These are phyloP conservation scores for Puccinia hordei DNA, from an alignment of 1,284 basidiomycete species.

Conservation along the genomic window DNA sequence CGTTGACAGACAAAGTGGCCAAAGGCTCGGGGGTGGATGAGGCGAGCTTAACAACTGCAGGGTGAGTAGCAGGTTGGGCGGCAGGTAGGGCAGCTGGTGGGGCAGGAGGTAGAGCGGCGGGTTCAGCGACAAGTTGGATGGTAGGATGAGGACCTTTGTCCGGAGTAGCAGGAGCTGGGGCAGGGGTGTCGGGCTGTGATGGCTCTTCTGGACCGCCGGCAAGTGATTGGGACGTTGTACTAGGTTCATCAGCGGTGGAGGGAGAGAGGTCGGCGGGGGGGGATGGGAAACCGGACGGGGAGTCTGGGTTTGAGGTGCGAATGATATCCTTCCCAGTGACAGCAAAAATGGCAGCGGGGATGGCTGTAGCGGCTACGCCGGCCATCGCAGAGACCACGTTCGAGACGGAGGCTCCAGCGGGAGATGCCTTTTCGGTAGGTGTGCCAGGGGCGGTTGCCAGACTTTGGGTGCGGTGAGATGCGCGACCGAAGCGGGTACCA, in stretches of 20 bases:
- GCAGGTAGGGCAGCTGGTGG: neutral
- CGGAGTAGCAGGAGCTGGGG: neutral
- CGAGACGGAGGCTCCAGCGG: constrained; percentile 38
- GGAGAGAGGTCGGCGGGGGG: too few species aligned
- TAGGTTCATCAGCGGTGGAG: neutral
- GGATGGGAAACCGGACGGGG: neutral
- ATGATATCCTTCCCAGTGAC: constrained; percentile 46
- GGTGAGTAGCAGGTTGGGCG: neutral
- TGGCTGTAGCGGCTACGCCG: constrained; percentile 40
- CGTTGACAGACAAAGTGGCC: constrained; percentile 10
- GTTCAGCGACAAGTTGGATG: neutral
- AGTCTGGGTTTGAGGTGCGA: neutral
- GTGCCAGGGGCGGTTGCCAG: constrained; percentile 31
- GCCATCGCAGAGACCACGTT: constrained; percentile 47
- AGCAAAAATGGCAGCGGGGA: constrained; percentile 37
- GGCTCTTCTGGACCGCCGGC: neutral
- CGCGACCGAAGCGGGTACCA: neutral
- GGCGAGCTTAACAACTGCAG: neutral
- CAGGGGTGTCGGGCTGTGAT: neutral
- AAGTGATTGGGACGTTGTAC: neutral
- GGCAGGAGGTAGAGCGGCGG: neutral
- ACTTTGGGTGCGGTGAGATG: constrained; percentile 19
- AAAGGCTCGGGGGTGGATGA: neutral
- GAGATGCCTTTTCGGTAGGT: constrained; percentile 28
- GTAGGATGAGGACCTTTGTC: neutral